Conservation (phyloP, 176 grass and related monocot genomes). For the Aegilops sharonensis region DNA sequence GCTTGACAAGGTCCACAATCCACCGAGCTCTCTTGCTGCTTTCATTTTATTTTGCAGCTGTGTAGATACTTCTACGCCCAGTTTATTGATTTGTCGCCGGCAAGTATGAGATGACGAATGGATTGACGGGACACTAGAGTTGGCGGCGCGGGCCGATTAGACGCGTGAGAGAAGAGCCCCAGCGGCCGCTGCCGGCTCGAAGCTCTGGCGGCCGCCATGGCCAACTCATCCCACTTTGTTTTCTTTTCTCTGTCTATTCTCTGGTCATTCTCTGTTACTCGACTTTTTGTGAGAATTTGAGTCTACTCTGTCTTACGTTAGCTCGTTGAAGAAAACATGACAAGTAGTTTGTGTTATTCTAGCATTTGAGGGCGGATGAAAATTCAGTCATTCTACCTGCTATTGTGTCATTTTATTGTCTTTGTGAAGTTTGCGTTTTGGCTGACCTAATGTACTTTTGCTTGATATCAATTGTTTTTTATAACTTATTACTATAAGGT, state of each 20-base stretch:
- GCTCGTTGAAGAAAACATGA: no score
- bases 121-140: neutral
- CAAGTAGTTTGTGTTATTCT: no score
- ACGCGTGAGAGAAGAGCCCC: neutral
- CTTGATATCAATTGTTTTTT: no score
- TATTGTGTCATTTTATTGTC: no score
- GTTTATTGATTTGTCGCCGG: neutral
- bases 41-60: neutral
- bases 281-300: neutral
- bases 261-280: neutral
- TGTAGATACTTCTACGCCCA: neutral
- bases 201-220: neutral
- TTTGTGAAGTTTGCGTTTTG: no score
- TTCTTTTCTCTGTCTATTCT: neutral
- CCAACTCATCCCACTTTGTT: neutral
- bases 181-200: neutral
- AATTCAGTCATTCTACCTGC: no score
- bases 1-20: conserved; percentile 71
- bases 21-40: neutral
- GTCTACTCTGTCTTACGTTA: no score
- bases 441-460: no score
- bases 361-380: no score
- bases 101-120: neutral
- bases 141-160: neutral
- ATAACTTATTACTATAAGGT: no score